These are phyloP conservation scores for Heritiera littoralis DNA, from an alignment of 345 rosid species.

Conservation along the genomic window DNA sequence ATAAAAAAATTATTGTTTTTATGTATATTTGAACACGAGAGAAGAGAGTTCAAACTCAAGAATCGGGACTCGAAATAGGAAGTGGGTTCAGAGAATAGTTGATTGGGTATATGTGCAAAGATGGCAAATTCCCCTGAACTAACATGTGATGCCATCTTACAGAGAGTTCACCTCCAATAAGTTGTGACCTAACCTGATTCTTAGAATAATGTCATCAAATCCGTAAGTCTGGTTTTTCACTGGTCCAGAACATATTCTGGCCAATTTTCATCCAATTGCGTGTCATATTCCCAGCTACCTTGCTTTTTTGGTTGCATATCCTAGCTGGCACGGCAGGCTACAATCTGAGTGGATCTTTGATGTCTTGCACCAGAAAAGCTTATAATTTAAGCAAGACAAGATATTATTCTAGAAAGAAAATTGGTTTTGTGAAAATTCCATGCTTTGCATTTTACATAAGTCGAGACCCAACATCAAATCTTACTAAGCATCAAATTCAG, in stretches of 20 bases:
- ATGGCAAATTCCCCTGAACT: too few species aligned
- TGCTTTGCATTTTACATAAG: background rate
- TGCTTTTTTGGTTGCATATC: slow-evolving; percentile 6
- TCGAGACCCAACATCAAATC: background rate
- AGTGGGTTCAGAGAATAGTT: too few species aligned
- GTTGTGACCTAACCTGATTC: background rate
- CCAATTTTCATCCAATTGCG: background rate
- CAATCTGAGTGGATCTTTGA: background rate
- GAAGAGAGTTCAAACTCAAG: too few species aligned
- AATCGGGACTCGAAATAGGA: too few species aligned
- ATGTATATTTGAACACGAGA: too few species aligned
- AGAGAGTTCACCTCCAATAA: background rate
- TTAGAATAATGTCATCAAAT: background rate
- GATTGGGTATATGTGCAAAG: too few species aligned
- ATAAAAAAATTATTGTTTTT: too few species aligned
- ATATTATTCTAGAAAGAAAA: background rate
- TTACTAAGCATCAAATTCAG: background rate
- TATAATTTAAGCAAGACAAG: background rate
- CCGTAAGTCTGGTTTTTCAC: background rate
- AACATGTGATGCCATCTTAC: background rate
- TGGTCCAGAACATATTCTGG: background rate
- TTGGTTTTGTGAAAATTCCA: background rate
- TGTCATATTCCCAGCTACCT: background rate
- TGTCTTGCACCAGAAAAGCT: background rate
- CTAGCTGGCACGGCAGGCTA: background rate